These are phyloP conservation scores for Vachellia pachyceras DNA, from an alignment of 306 rosid species.

Conservation along the genomic window DNA sequence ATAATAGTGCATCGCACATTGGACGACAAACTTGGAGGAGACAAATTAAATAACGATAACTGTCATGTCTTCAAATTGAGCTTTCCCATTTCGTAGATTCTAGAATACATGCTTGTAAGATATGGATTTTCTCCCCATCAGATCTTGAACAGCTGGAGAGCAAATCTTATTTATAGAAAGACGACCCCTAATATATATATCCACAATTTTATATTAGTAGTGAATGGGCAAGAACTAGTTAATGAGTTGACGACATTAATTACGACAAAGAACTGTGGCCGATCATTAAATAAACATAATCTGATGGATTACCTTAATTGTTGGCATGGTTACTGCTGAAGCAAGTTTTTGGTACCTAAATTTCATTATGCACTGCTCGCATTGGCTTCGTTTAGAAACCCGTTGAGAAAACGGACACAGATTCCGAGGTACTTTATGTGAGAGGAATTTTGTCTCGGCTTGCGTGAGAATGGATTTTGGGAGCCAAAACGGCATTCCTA, in stretches of 20 bases:
- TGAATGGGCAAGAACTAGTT: not conserved
- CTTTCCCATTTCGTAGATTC: not conserved
- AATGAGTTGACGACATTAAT: not conserved
- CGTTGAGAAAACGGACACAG: no score
- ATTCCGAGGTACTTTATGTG: no score
- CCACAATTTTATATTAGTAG: no score
- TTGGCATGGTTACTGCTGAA: not conserved
- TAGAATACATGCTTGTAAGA: not conserved
- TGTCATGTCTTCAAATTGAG: not conserved
- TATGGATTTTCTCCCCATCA: not conserved
- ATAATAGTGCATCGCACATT: not conserved
- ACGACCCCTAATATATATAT: not conserved
- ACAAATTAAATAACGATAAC: not conserved
- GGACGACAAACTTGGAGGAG: constrained; percentile 1
- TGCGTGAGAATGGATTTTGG: no score
- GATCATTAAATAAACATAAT: not conserved
- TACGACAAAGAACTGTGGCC: not conserved
- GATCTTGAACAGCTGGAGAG: constrained; percentile 1
- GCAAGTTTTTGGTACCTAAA: not conserved
- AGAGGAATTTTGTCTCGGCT: no score
- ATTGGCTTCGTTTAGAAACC: no score
- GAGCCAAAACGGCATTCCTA: no score
- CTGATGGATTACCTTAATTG: not conserved
- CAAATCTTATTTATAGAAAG: not conserved
- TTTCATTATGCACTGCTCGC: not conserved